Evolutionary conservation across 2,329 filamentous ascomycete species (phyloP).

Genomic region (Orbilia ellipsospora): DNA sequence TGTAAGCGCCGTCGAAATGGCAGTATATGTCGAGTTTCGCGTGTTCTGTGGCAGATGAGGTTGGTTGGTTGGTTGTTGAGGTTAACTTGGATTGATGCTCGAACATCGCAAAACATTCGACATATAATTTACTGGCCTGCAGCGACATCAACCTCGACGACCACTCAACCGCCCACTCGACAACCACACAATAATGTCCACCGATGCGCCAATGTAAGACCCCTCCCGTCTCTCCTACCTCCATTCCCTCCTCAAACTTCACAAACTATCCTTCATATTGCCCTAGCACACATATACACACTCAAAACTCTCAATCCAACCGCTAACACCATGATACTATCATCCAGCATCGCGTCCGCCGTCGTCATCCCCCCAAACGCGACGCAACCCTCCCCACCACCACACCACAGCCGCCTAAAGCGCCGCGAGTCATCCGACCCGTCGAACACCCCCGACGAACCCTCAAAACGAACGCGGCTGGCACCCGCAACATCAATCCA

Average conservation of each 20-base stretch:
- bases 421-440: conserved; percentile 53
- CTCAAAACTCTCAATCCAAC: background rate
- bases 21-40: background rate
- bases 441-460: conserved; percentile 8
- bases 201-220: conserved; percentile 46
- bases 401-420: conserved; percentile 28
- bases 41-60: background rate
- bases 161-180: conserved; percentile 1
- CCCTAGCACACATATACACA: too few species aligned
- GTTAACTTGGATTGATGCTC: background rate
- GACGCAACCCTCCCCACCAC: conserved; percentile 49
- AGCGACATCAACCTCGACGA: conserved; percentile 5
- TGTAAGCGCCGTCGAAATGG: background rate
- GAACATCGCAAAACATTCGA: conserved; percentile 6
- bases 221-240: background rate
- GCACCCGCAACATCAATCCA: conserved; percentile 27
- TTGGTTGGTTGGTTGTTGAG: conserved; percentile 9
- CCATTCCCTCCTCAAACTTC: too few species aligned
- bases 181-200: conserved; percentile 28
- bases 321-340: conserved; percentile 8
- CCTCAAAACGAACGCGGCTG: conserved; percentile 49
- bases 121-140: background rate
- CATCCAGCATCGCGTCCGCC: conserved; percentile 51
- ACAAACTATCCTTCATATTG: too few species aligned
- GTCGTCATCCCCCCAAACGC: conserved; percentile 55